Base-by-base conservation (phyloP, 768 basidiomycete genomes). In the Russula emetica region DNA sequence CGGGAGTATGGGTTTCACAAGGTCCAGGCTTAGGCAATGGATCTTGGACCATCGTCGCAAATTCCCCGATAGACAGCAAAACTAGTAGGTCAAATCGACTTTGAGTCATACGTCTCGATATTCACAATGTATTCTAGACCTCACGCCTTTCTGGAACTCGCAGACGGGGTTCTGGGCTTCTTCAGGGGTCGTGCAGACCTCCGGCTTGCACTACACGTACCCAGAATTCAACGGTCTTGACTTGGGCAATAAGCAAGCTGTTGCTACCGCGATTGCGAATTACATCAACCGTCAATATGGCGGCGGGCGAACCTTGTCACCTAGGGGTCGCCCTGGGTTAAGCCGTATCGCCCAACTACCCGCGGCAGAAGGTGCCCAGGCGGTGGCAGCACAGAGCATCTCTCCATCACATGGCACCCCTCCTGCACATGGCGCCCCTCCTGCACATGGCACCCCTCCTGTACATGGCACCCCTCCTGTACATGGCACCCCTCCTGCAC, bases 91-190 rank as follows among this genome's bases (percentile, higher is more conserved):
- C 32, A 13, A 16, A 42, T 44, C 2, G 8, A n/a, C 26, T 47
- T 54, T 7, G n/a, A 40, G 20, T 18, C 38, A 8, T 55, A 26
- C 26, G 13, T 40, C 18, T 28, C 4, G n/a, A 55, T 61, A 32
- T 47, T 40, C n/a, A 61, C 38, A 9, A 36, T 11, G 4, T 30
- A 56, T 50, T 60, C 7, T 55, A 81, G 80, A 71, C 26, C 72
- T 83, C 16, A 77, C 79, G 3, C 81, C 82, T 28, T 83, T 82
- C 76, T 78, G 78, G 76, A 73, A 75, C 55, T 68, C 71, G 8
- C 70, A 75, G 47, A 64, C 63, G 4, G 70, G 65, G 8, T 81
- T 75, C 72, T 82, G 80, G 80, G 67, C 63, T 3, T 79, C 80
- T 2, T 36, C 73, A 0, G 70, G 69, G 9, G 67, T 73, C 6